Base-by-base conservation (phyloP, 106 monocot genomes). In the Dioscorea zingiberensis region DNA sequence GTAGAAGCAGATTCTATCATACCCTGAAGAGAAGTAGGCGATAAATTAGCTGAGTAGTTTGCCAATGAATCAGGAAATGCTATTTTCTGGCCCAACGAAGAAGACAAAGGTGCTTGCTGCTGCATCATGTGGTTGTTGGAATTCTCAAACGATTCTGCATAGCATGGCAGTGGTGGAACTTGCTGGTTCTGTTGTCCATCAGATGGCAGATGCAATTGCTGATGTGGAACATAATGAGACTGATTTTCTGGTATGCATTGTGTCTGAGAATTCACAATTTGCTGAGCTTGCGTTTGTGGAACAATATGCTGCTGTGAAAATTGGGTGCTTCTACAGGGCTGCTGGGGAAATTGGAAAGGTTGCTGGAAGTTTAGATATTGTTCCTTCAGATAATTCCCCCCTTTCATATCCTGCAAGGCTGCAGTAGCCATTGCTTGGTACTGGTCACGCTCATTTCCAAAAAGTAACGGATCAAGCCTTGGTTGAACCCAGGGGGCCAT, bases 371-470 rank as follows among this genome's bases (percentile, higher is more conserved):
- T 77, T 46, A 98, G 25, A 68, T 70, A 84, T 47, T 83, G 97
- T 62, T 91, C 86, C 46, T 77, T 99, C 68, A 86, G 62, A 64
- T 65, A 68, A 81, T 80, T 76, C 21, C 65, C 54, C 49, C 75
- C 73, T 79, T 75, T 81, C 60, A 85, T 66, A 45, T 85, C 85
- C 44, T 82, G 85, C 60, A 87, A 72, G 51, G 88, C 77, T 65
- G 85, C 60, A 47, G 91, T 76, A 76, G 83, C 83, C 76, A 91
- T 80, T 59, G 80, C 75, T 71, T 84, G 92, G 68, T 86, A 99
- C 59, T 80, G 83, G 47, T 80, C 82, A 59, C 80, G 82, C 25
- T 80, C 88, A 64, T 64, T 83, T 38, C 84, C 73, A 16, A 89
- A 27, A 18, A 77, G 64, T 59, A 75, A 60, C 19, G 97, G 77